Evolutionary conservation across 2,329 filamentous ascomycete genomes (phyloP).

Genomic region (Neonectria punicea): DNA sequence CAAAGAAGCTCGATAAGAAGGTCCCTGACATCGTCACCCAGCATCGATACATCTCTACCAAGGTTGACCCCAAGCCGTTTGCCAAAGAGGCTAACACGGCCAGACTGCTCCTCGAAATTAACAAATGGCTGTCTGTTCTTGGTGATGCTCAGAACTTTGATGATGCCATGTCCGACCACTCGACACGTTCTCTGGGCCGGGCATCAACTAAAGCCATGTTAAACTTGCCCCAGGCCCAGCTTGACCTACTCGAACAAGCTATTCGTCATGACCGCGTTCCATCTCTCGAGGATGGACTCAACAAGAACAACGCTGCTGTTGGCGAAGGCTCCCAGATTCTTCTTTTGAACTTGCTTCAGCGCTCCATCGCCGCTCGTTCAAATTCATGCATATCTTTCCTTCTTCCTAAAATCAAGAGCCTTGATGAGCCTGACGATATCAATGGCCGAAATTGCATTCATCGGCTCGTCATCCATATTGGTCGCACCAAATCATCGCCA

Average conservation of each 20-base stretch:
- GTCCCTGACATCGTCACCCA: slow-evolving; percentile 80
- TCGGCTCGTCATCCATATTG: slow-evolving; percentile 90
- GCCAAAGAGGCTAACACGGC: slow-evolving; percentile 73
- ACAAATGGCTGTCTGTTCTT: slow-evolving; percentile 89
- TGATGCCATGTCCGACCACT: slow-evolving; percentile 79
- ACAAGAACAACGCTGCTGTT: slow-evolving; percentile 61
- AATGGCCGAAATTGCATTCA: slow-evolving; percentile 95
- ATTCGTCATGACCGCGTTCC: slow-evolving; percentile 74
- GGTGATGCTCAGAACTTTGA: slow-evolving; percentile 81
- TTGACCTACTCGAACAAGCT: slow-evolving; percentile 78
- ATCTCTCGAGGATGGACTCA: slow-evolving; percentile 66
- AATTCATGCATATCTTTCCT: slow-evolving; percentile 77
- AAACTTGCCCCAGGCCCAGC: slow-evolving; percentile 72
- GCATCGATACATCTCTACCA: slow-evolving; percentile 86
- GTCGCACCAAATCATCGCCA: slow-evolving; percentile 70
- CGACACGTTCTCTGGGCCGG: slow-evolving; percentile 79
- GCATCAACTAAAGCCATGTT: slow-evolving; percentile 80
- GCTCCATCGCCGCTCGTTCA: slow-evolving; percentile 77
- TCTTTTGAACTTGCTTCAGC: slow-evolving; percentile 83
- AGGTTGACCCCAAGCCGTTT: slow-evolving; percentile 89
- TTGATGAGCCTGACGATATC: slow-evolving; percentile 91
- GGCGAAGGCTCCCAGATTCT: slow-evolving; percentile 66
- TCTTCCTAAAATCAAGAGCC: slow-evolving; percentile 72
- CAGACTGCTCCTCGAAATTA: slow-evolving; percentile 71
- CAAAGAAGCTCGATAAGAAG: slow-evolving; percentile 98